Base-by-base conservation (phyloP, 148 eudicot species). In the Chenopodium album region DNA sequence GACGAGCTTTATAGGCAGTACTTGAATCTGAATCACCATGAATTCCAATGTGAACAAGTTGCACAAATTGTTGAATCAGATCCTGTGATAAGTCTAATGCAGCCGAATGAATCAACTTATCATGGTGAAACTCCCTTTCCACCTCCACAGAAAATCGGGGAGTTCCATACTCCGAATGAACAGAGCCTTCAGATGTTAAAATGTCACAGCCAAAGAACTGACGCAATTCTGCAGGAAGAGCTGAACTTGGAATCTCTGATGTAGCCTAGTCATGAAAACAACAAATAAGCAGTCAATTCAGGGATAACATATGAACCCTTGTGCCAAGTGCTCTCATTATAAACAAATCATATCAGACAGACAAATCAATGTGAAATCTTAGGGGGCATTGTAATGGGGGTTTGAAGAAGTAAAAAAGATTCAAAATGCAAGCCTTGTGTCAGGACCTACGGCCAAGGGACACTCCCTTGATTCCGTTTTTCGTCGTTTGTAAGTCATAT, bases 61-160 rank as follows among this genome's bases (percentile, higher is more conserved):
- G 97, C 75, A 92, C 77, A 86, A 93, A 93, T 81, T 92, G 90
- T 81, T 87, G 90, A 78, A 88, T 87, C 78, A 93, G 77, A 82
- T 89, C 89, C 85, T 86, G 88, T 28, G 90, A 88, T 76, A 95
- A 85, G 81, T 88, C 89, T n/a, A 85, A 77, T 56, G 92, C 92
- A 83, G 89, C 90, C 76, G 87, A 85, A 64, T 84, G 81, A 75
- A 93, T 83, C 73, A 90, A 83, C 84, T 64, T 69, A 72, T 89
- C 91, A 69, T 31, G 84, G 87, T 90, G 88, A 66, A 95, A 88
- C 60, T 81, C 86, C 72, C 90, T 89, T 66, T 91, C 90, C 78
- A 93, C 87, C 81, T 90, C 85, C 59, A 93, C 78, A 41, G 90
- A 83, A 73, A 93, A 91, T 48, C 86, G 85, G 50, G 97, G 89